phyloP scores from a whole-genome alignment of 192 early-diverging fungal species.

The Podila horticola region DNA sequence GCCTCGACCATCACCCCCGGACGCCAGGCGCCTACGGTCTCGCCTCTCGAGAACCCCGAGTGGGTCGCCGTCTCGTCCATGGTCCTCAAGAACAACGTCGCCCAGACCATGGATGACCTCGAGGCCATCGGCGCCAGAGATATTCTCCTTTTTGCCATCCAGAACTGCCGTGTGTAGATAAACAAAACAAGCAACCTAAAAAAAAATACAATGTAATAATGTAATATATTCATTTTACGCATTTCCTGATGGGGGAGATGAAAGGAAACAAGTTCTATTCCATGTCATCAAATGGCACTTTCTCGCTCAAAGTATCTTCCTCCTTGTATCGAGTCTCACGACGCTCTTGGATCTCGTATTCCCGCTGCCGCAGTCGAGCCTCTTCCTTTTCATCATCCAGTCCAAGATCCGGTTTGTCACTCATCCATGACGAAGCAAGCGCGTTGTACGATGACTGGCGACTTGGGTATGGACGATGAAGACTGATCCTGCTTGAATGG shows the following conservation, averaged over 20 bases:
- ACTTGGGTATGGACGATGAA: slow-evolving; percentile 7
- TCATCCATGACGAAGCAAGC: slow-evolving; percentile 4
- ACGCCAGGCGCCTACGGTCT: slow-evolving; percentile 92
- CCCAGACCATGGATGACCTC: slow-evolving; percentile 92
- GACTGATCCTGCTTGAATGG: slow-evolving; percentile 1
- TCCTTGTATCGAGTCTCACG: neutral
- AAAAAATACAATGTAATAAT: neutral
- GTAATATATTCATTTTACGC: no score
- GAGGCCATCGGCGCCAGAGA: slow-evolving; percentile 89
- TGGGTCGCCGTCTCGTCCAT: slow-evolving; percentile 95
- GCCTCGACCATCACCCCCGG: slow-evolving; percentile 90
- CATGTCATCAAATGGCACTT: neutral
- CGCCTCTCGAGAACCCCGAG: slow-evolving; percentile 80
- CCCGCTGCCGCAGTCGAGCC: slow-evolving; percentile 8
- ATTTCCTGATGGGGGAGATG: no score
- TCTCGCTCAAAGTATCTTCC: neutral
- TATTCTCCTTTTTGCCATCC: slow-evolving; percentile 85
- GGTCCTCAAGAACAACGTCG: slow-evolving; percentile 82
- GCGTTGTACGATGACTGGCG: slow-evolving; percentile 25
- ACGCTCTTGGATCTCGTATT: slow-evolving; percentile 6
- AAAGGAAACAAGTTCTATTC: no score
- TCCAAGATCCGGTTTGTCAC: neutral
- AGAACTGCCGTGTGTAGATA: slow-evolving; percentile 79
- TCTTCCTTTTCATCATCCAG: slow-evolving; percentile 35
- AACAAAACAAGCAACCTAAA: slow-evolving; percentile 3